A percentile compares a stretch with the other conserved stretches of the same genome.
Conservation (phyloP, 805 yeast genomes). For the Komagataella pastoris region DNA sequence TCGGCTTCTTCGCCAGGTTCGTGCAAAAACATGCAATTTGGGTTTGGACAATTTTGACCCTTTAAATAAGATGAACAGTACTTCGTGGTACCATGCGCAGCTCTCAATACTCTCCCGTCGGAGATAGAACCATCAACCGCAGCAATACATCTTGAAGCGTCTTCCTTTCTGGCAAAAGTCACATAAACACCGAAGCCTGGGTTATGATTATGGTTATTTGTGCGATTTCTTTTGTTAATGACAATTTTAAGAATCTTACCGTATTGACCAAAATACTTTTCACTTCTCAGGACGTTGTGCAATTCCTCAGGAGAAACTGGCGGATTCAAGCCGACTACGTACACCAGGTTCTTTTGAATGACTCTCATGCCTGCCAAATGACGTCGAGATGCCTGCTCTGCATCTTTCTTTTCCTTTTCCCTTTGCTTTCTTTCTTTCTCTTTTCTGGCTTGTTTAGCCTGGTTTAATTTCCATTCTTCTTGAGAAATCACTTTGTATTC, state of each 20-base stretch:
- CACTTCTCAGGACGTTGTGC: constrained; percentile 70
- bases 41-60: constrained; percentile 95
- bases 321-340: constrained; percentile 90
- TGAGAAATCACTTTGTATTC: constrained; percentile 74
- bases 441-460: constrained; percentile 63
- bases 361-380: constrained; percentile 95
- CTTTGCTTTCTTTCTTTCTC: constrained; percentile 74
- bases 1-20: constrained; percentile 99
- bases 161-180: constrained; percentile 86
- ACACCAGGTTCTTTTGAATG: constrained; percentile 94
- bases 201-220: constrained; percentile 28
- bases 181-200: constrained; percentile 93
- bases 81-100: constrained; percentile 97
- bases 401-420: constrained; percentile 86
- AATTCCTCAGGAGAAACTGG: constrained; percentile 78
- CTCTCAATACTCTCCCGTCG: constrained; percentile 82
- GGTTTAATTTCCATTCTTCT: constrained; percentile 80
- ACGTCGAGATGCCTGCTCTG: constrained; percentile 71
- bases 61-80: constrained; percentile 93
- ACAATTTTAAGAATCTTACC: constrained; percentile 93
- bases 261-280: constrained; percentile 95
- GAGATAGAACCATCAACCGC: constrained; percentile 88
- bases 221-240: constrained; percentile 55
- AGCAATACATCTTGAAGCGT: constrained; percentile 85
- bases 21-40: constrained; percentile 96